Evolutionary conservation across 331 rosid species (phyloP).

Genomic region (Telfairia occidentalis): DNA sequence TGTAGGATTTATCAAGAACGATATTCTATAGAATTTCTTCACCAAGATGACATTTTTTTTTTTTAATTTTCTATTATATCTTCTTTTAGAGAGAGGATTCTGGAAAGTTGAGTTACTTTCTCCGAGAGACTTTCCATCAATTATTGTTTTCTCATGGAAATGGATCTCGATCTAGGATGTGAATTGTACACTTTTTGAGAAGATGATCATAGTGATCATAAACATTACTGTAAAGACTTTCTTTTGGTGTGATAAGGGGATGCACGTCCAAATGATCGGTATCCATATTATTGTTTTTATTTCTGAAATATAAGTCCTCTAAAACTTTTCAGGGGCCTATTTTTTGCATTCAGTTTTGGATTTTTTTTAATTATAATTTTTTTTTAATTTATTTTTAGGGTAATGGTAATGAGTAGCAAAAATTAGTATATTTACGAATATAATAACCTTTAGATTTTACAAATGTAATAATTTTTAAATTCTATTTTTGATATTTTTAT

Average conservation of each 20-base stretch:
- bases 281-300: background rate
- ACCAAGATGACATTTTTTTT: background rate
- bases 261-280: background rate
- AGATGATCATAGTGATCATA: background rate
- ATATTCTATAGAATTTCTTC: slow-evolving; percentile 1
- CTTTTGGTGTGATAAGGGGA: background rate
- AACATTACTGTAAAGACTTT: background rate
- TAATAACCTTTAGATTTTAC: too few relatives aligned
- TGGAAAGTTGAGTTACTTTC: background rate
- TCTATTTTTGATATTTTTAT: too few relatives aligned
- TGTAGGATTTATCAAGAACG: slow-evolving; percentile 14
- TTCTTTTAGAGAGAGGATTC: background rate
- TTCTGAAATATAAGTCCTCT: slow-evolving; percentile 1
- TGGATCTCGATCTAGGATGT: background rate
- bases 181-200: background rate
- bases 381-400: too few relatives aligned
- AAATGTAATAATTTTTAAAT: too few relatives aligned
- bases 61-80: background rate
- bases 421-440: too few relatives aligned
- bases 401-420: too few relatives aligned
- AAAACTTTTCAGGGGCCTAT: slow-evolving; percentile 14
- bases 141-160: slow-evolving; percentile 7
- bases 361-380: background rate
- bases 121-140: slow-evolving; percentile 1
- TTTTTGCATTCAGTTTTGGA: background rate